A percentile compares a stretch with the other conserved stretches of the same genome.
Conservation (phyloP, 176 grass and related monocot species). For the Raddia guianensis region DNA sequence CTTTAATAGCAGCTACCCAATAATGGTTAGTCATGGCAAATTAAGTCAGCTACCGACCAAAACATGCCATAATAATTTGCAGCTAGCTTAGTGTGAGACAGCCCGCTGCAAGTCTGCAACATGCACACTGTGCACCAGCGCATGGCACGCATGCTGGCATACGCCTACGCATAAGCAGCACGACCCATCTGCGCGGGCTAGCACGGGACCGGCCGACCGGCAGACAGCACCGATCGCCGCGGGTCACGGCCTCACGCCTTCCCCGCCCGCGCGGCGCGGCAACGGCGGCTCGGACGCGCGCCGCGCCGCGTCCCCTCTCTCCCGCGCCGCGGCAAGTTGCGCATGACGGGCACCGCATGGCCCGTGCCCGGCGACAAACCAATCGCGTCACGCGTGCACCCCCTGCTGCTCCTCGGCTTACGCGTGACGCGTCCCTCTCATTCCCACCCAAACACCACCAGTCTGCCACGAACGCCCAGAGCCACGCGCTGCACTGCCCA, state of each 20-base stretch:
- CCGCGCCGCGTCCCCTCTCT: neutral
- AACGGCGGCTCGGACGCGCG: neutral
- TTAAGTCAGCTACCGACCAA: no score
- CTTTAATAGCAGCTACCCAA: no score
- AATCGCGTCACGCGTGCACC: no score
- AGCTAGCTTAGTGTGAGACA: no score
- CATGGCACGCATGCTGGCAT: no score
- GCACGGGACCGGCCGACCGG: neutral
- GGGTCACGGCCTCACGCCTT: neutral
- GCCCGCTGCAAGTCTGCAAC: no score
- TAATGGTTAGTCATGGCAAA: no score
- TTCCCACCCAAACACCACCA: constrained; percentile 23
- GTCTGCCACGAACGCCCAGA: constrained; percentile 39
- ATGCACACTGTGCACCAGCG: no score
- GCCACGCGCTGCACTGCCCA: neutral
- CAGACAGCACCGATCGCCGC: neutral
- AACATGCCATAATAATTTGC: no score
- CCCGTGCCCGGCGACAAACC: constrained; percentile 7
- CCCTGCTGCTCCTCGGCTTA: neutral
- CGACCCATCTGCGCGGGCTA: neutral
- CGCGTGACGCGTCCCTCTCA: neutral
- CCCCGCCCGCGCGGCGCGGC: neutral
- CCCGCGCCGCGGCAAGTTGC: constrained; percentile 30
- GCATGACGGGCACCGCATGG: constrained; percentile 8
- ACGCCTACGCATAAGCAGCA: neutral